Conservation (phyloP, 306 rosid genomes). For the Astragalus membranaceus region DNA sequence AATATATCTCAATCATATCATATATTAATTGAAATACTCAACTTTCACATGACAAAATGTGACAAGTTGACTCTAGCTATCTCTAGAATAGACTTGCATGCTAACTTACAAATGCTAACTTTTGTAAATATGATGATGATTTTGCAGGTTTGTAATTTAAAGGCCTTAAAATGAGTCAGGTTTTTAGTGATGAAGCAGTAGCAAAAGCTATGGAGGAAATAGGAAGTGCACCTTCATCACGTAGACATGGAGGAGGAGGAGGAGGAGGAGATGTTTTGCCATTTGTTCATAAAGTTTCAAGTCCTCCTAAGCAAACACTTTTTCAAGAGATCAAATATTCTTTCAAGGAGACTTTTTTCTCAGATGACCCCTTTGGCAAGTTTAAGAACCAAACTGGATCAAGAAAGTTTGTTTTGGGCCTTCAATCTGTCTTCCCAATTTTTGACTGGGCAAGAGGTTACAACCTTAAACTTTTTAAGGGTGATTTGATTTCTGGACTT, state of each 20-base stretch:
- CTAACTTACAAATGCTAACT: not conserved
- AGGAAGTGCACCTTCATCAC: conserved; percentile 10
- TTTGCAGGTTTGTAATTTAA: not conserved
- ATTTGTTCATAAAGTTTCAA: conserved; percentile 24
- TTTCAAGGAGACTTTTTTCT: conserved; percentile 36
- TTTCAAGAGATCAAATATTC: conserved; percentile 23
- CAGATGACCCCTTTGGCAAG: conserved; percentile 39
- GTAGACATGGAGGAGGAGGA: conserved; percentile 1
- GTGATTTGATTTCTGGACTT: conserved; percentile 48
- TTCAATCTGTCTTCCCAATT: conserved; percentile 55
- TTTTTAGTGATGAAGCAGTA: conserved; percentile 1
- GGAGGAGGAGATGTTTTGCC: not conserved
- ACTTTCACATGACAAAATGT: conserved; percentile 5
- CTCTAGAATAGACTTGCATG: not conserved
- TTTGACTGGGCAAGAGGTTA: conserved; percentile 50
- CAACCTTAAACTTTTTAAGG: conserved; percentile 38
- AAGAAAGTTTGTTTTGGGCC: conserved; percentile 30
- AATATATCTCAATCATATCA: too few species aligned
- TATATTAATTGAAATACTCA: not conserved
- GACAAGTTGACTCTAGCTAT: conserved; percentile 5
- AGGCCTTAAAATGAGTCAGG: conserved; percentile 21
- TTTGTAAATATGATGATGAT: not conserved
- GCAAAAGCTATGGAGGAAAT: conserved; percentile 18
- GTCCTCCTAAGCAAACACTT: conserved; percentile 36
- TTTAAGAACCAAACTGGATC: conserved; percentile 31